phyloP scores from a whole-genome alignment of 2,329 filamentous ascomycete species.

The Didymella segeticola region DNA sequence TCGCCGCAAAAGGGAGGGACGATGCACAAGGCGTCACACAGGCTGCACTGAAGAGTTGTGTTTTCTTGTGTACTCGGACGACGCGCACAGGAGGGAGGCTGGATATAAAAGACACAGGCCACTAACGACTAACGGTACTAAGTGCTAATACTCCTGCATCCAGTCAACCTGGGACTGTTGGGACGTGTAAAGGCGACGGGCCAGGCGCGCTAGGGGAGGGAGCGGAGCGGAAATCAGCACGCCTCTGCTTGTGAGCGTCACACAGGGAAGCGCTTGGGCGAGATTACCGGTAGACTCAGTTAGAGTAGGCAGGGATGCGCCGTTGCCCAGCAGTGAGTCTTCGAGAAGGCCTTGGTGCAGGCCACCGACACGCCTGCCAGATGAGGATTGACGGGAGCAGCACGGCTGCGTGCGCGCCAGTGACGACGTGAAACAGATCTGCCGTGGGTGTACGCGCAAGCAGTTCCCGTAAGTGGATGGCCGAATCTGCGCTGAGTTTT shows the following conservation, averaged over 20 bases:
- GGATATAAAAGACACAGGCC: slow-evolving; percentile 30
- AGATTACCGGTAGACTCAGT: background rate
- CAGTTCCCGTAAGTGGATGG: slow-evolving; percentile 17
- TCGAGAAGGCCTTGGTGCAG: slow-evolving; percentile 9
- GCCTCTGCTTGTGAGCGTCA: slow-evolving; percentile 15
- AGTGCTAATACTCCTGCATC: background rate
- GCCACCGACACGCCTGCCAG: slow-evolving; percentile 1
- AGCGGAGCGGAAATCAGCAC: slow-evolving; percentile 39
- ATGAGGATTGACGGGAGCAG: slow-evolving; percentile 28
- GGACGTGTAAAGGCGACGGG: slow-evolving; percentile 31
- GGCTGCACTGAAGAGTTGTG: slow-evolving; percentile 36
- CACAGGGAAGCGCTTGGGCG: slow-evolving; percentile 22
- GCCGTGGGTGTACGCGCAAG: slow-evolving; percentile 45
- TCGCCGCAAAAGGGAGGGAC: slow-evolving; percentile 22
- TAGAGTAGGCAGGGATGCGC: slow-evolving; percentile 17
- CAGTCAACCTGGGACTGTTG: slow-evolving; percentile 28
- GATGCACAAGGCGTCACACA: slow-evolving; percentile 32
- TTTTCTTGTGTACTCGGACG: slow-evolving; percentile 14
- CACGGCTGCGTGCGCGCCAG: slow-evolving; percentile 23
- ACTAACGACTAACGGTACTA: background rate
- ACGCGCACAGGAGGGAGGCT: slow-evolving; percentile 31
- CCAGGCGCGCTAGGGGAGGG: slow-evolving; percentile 40
- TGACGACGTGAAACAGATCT: slow-evolving; percentile 43
- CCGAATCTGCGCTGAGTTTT: slow-evolving; percentile 14
- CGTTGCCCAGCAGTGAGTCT: slow-evolving; percentile 21